These are phyloP conservation scores for Adansonia gregorii DNA, from an alignment of 441 rosid species.

Conservation along the genomic window DNA sequence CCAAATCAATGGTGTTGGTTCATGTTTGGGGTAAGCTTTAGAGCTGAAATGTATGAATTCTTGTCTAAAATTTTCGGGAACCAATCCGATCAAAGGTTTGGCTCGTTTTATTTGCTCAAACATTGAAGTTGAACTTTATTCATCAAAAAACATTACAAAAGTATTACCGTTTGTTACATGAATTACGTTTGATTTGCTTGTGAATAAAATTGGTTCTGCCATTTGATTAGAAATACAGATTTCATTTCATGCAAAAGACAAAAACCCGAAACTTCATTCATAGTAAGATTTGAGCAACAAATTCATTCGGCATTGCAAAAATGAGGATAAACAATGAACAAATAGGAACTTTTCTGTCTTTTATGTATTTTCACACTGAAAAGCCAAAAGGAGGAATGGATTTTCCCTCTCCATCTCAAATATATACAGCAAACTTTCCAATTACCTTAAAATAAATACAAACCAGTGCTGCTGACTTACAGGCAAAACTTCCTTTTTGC, in stretches of 20 bases:
- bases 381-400: conserved; percentile 15
- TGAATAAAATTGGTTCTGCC: background rate
- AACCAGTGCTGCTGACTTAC: background rate
- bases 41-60: background rate
- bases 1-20: background rate
- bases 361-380: conserved; percentile 22
- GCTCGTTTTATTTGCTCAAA: background rate
- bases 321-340: conserved; percentile 2
- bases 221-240: background rate
- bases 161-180: background rate
- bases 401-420: conserved; percentile 24
- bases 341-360: background rate
- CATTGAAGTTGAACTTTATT: background rate
- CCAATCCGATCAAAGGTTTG: too few relatives aligned
- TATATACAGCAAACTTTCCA: conserved; percentile 44
- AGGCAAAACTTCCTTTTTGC: conserved; percentile 26
- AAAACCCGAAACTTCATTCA: too few relatives aligned
- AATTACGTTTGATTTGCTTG: background rate
- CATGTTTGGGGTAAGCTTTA: background rate
- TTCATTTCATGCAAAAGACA: background rate
- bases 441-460: conserved; percentile 31
- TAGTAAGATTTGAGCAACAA: background rate
- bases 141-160: background rate
- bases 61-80: background rate
- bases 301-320: background rate